Conservation (phyloP, 2,329 filamentous ascomycete species). For the Alternaria rosae region DNA sequence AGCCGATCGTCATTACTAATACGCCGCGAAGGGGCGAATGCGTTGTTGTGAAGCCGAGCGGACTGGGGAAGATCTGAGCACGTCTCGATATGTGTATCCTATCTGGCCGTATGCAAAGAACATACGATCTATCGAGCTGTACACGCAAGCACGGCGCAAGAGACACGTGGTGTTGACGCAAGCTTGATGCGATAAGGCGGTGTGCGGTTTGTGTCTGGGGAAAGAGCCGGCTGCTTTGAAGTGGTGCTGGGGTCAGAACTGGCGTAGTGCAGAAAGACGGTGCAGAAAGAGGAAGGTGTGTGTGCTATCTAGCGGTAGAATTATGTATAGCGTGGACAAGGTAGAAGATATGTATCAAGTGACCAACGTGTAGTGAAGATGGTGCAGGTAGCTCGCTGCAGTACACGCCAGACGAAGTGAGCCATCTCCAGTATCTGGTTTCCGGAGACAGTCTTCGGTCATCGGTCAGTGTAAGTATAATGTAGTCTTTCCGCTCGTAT, state of each 20-base stretch:
- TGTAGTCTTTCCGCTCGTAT: no score
- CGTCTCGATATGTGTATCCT: not conserved
- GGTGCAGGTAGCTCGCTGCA: no score
- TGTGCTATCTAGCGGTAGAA: no score
- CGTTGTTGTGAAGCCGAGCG: not conserved
- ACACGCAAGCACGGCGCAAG: not conserved
- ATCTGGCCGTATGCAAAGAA: not conserved
- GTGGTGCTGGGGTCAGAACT: not conserved
- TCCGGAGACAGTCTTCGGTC: no score
- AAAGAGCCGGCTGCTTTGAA: not conserved
- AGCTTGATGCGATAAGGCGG: not conserved
- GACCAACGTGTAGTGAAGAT: no score
- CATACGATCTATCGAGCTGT: not conserved
- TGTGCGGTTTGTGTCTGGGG: not conserved
- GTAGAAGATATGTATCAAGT: no score
- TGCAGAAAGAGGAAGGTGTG: no score
- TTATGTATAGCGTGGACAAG: no score
- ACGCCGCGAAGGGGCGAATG: not conserved
- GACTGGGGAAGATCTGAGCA: not conserved
- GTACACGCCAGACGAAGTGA: no score
- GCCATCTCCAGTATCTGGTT: no score
- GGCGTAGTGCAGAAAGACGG: not conserved
- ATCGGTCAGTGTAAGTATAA: no score
- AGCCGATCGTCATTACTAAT: not conserved
- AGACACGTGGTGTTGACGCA: not conserved